phyloP scores from a whole-genome alignment of 768 basidiomycete genomes.

The Lyophyllum semitale region DNA sequence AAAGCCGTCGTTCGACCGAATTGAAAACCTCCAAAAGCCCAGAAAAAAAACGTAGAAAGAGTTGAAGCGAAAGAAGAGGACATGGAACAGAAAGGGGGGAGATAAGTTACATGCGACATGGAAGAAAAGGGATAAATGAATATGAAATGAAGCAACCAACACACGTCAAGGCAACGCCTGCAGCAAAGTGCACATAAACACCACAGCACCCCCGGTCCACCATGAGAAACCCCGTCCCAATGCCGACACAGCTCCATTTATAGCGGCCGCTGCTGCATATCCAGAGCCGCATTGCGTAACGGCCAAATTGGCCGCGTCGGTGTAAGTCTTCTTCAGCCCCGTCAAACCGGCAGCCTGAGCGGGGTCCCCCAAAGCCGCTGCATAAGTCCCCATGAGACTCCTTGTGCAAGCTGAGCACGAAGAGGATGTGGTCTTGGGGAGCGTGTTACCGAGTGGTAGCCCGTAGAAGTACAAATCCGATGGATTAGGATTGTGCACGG shows the following conservation, averaged over 20 bases:
- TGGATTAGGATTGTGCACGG: slow-evolving; percentile 55
- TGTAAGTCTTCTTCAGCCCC: slow-evolving; percentile 48
- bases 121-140: background rate
- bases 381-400: slow-evolving; percentile 57
- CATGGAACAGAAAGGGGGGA: background rate
- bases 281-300: slow-evolving; percentile 50
- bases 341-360: slow-evolving; percentile 15
- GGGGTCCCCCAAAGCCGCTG: slow-evolving; percentile 38
- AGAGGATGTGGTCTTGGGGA: slow-evolving; percentile 51
- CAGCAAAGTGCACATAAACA: slow-evolving; percentile 6
- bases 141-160: background rate
- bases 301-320: slow-evolving; percentile 44
- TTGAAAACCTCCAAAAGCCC: slow-evolving; percentile 2
- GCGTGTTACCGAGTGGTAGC: slow-evolving; percentile 57
- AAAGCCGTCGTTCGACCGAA: background rate
- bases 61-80: background rate
- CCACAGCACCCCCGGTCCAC: slow-evolving; percentile 5
- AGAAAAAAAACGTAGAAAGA: slow-evolving; percentile 1
- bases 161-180: slow-evolving; percentile 5
- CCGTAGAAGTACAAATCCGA: slow-evolving; percentile 75
- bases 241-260: slow-evolving; percentile 1
- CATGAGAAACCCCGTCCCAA: slow-evolving; percentile 1
- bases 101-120: background rate
- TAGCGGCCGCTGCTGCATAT: slow-evolving; percentile 37
- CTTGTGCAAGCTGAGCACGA: slow-evolving; percentile 69